phyloP scores from a whole-genome alignment of 2,329 filamentous ascomycete genomes.

The Chalaropsis thielavioides region DNA sequence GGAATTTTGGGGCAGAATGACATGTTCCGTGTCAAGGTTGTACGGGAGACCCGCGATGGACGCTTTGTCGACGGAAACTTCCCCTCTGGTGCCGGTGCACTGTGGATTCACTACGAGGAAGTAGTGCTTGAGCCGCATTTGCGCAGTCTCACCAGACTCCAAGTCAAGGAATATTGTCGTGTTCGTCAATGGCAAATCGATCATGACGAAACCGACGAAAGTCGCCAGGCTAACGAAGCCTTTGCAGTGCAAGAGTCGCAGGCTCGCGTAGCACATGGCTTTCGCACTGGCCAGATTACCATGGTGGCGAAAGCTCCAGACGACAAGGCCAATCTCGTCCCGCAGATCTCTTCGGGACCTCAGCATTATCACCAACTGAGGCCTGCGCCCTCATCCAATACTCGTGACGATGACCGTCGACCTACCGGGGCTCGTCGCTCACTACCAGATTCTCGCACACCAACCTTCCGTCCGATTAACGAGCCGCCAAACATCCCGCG shows the following conservation, averaged over 20 bases:
- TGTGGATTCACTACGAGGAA: slow-evolving; percentile 51
- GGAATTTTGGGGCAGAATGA: slow-evolving; percentile 49
- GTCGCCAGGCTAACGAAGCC: slow-evolving; percentile 36
- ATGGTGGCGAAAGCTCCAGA: slow-evolving; percentile 21
- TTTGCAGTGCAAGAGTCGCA: slow-evolving; percentile 39
- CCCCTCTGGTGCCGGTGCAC: slow-evolving; percentile 41
- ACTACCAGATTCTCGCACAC: slow-evolving; percentile 11
- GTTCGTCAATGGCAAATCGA: slow-evolving; percentile 46
- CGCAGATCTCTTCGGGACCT: slow-evolving; percentile 14
- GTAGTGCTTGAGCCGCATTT: slow-evolving; percentile 45
- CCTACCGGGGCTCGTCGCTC: slow-evolving; percentile 5
- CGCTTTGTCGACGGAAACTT: slow-evolving; percentile 45
- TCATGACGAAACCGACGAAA: slow-evolving; percentile 34
- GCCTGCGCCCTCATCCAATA: slow-evolving; percentile 6
- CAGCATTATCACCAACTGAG: slow-evolving; percentile 16
- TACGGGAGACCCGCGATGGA: slow-evolving; percentile 45
- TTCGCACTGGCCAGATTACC: slow-evolving; percentile 19
- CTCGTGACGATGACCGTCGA: neutral
- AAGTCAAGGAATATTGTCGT: slow-evolving; percentile 50
- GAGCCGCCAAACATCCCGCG: slow-evolving; percentile 4
- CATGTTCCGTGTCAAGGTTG: slow-evolving; percentile 50
- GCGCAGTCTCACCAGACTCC: slow-evolving; percentile 33
- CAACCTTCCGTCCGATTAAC: slow-evolving; percentile 9
- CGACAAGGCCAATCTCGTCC: slow-evolving; percentile 12
- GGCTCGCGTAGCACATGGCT: slow-evolving; percentile 27